Evolutionary conservation across 1,139 yeast genomes (phyloP).

Genomic region (Saccharomycopsis crataegensis): DNA sequence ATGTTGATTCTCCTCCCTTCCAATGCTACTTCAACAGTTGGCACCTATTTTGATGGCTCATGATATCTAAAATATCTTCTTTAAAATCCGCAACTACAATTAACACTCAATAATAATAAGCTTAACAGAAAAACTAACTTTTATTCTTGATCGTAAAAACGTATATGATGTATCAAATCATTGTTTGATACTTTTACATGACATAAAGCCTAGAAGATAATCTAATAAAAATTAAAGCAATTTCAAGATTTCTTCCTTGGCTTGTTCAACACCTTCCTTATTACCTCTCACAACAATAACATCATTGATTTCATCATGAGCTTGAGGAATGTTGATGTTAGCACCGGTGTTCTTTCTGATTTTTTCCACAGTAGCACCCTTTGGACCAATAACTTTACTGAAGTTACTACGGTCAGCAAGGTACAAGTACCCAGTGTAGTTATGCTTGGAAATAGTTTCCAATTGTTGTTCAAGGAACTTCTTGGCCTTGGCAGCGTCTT

Average conservation of each 20-base stretch:
- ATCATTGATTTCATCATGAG: slow-evolving; percentile 41
- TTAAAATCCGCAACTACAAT: too few relatives aligned
- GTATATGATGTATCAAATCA: too few relatives aligned
- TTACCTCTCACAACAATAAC: slow-evolving; percentile 40
- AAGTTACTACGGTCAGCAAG: slow-evolving; percentile 38
- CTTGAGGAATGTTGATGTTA: slow-evolving; percentile 58
- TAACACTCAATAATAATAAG: too few relatives aligned
- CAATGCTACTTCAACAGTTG: too few relatives aligned
- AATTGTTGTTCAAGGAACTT: slow-evolving; percentile 29
- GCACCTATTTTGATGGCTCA: too few relatives aligned
- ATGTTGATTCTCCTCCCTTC: too few relatives aligned
- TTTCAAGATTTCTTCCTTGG: slow-evolving; percentile 32
- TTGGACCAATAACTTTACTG: slow-evolving; percentile 67
- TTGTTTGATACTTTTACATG: too few relatives aligned
- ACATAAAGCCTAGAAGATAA: background rate
- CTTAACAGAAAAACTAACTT: too few relatives aligned
- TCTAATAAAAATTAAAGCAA: background rate
- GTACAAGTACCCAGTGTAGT: slow-evolving; percentile 43
- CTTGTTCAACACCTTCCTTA: slow-evolving; percentile 34
- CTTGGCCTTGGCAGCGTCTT: slow-evolving; percentile 32
- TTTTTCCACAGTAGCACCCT: slow-evolving; percentile 59
- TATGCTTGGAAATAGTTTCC: slow-evolving; percentile 30
- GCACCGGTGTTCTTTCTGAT: slow-evolving; percentile 56
- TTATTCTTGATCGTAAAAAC: too few relatives aligned
- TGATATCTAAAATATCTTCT: too few relatives aligned